Conservation (phyloP, 2,329 filamentous ascomycete genomes). For the Phoma sp. region DNA sequence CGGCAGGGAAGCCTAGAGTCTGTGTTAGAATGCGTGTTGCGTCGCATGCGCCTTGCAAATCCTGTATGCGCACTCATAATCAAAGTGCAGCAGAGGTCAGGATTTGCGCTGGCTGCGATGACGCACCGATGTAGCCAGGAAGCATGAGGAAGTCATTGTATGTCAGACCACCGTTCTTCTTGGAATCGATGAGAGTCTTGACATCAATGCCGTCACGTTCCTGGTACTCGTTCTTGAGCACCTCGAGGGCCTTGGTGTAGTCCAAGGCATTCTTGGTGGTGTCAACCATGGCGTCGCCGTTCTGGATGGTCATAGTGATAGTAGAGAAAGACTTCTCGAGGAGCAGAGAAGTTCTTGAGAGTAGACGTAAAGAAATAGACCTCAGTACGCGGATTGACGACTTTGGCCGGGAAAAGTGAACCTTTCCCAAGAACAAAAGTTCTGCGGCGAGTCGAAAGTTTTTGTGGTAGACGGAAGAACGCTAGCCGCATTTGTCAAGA, state of each 20-base stretch:
- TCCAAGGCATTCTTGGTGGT: slow-evolving; percentile 67
- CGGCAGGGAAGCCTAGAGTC: slow-evolving; percentile 78
- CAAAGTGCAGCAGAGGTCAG: not conserved
- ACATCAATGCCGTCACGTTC: slow-evolving; percentile 85
- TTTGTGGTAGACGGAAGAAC: slow-evolving; percentile 23
- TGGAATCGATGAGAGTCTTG: slow-evolving; percentile 85
- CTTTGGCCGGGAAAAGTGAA: slow-evolving; percentile 62
- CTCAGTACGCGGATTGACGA: slow-evolving; percentile 36
- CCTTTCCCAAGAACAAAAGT: slow-evolving; percentile 57
- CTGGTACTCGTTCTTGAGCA: slow-evolving; percentile 78
- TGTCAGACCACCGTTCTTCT: slow-evolving; percentile 89
- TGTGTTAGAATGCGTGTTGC: slow-evolving; percentile 19
- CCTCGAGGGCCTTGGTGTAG: slow-evolving; percentile 75
- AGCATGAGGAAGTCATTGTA: slow-evolving; percentile 99
- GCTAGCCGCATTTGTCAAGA: slow-evolving; percentile 9
- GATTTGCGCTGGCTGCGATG: slow-evolving; percentile 16
- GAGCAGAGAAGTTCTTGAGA: slow-evolving; percentile 30
- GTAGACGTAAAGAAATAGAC: slow-evolving; percentile 40
- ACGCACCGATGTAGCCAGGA: slow-evolving; percentile 87
- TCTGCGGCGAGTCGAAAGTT: slow-evolving; percentile 29
- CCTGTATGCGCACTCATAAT: slow-evolving; percentile 5
- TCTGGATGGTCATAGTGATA: slow-evolving; percentile 72
- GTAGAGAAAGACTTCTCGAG: slow-evolving; percentile 38
- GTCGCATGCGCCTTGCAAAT: slow-evolving; percentile 7
- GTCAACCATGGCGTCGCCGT: slow-evolving; percentile 64